Evolutionary conservation across 1,284 basidiomycete species (phyloP), one percentile per base, ranked within the genome.

Genomic region (Austroboletus novae-zelandiae): DNA sequence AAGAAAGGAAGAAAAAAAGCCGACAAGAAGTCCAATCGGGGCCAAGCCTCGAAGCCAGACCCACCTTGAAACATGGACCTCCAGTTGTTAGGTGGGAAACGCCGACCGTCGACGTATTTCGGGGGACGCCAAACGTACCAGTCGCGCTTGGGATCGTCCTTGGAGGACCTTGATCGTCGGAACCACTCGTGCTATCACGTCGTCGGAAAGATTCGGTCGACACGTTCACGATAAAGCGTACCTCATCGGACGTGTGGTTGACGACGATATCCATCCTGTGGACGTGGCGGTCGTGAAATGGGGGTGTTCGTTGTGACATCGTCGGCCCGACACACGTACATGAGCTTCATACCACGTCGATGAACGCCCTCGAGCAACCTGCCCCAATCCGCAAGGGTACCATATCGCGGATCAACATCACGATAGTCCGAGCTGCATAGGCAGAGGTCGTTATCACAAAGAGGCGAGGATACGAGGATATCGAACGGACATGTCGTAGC

Each of bases 161-260:
- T 81, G 53, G 74, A 77, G 1, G 78, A 77, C 48, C 79, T 76
- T 17, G 86, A 89, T 53, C 81, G 74, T 47, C 78, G 63, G 71
- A 90, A 92, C 89, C 89, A 91, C 17, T 74, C 77, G 57, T 90
- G 88, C 80, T 84, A 23, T 30, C n/a, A 42, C 1, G 9, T 43
- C 20, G 20, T 23, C 23, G 31, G 49, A 36, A 6, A 27, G 32
- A 25, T 27, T 32, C 32, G n/a, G 40, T 48, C 23, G 34, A 10
- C 10, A 25, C 40, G n/a, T 11, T 23, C 9, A 7, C n/a, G 17
- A 9, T 7, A 20, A 37, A 8, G 1, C 9, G 30, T 45, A 79
- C 81, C 73, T 87, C 79, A 68, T 88, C 83, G 3, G 85, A 89
- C 7, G 81, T 83, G 67, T 91, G 89, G 66, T 91, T 91, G n/a